These are phyloP conservation scores for Claviceps sp. DNA, from an alignment of 2,329 filamentous ascomycete genomes.

Conservation along the genomic window DNA sequence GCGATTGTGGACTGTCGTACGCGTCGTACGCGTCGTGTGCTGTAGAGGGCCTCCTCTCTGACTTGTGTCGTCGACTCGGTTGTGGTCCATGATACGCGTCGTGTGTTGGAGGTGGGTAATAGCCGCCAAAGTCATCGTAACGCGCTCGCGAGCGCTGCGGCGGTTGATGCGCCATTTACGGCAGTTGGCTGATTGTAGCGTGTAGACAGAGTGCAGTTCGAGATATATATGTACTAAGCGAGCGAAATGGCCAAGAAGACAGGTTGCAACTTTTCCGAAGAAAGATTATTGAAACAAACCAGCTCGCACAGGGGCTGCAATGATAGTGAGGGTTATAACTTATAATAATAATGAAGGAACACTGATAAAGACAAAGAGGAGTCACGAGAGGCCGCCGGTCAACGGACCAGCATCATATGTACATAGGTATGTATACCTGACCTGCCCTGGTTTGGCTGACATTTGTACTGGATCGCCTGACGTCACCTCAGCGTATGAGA, in stretches of 20 bases:
- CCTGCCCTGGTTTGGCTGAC: no score
- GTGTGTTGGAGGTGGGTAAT: constrained; percentile 5
- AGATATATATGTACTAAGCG: not conserved
- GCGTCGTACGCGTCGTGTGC: not conserved
- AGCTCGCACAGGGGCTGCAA: no score
- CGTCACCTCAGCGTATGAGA: no score
- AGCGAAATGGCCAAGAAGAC: not conserved
- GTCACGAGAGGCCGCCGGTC: no score
- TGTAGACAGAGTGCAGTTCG: not conserved
- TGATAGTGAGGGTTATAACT: no score
- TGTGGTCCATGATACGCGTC: not conserved
- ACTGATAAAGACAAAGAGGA: no score
- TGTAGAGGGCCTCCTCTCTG: constrained; percentile 9
- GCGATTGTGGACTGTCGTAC: constrained; percentile 6
- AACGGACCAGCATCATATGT: no score
- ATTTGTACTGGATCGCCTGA: no score
- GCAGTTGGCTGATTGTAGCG: not conserved
- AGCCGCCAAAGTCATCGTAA: constrained; percentile 16
- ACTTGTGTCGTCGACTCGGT: constrained; percentile 13
- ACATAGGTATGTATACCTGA: no score
- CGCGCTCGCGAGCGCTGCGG: constrained; percentile 11
- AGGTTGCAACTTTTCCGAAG: not conserved
- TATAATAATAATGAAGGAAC: no score
- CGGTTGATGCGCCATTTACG: constrained; percentile 8
- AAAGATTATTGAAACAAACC: no score